A percentile compares a stretch with the other conserved stretches of the same genome.
These are phyloP conservation scores for Microcos paniculata DNA, from an alignment of 345 rosid genomes.

Conservation along the genomic window DNA sequence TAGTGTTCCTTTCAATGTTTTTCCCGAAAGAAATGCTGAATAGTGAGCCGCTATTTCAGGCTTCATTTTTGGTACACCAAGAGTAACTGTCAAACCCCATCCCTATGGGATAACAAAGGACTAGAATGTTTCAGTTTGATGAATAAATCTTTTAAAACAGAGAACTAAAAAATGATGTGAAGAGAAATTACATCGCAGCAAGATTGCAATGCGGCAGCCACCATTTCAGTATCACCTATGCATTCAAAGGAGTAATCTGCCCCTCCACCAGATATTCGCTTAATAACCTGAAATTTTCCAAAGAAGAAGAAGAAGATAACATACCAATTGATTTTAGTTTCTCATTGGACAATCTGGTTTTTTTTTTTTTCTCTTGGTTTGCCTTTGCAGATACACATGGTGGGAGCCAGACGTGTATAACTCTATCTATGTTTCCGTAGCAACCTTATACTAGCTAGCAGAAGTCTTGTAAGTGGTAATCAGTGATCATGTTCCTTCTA, in stretches of 20 bases:
- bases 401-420: background rate
- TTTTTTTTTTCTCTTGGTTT: background rate
- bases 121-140: background rate
- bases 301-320: background rate
- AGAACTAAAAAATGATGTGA: background rate
- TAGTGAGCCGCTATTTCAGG: constrained; percentile 83
- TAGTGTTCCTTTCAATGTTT: constrained; percentile 75
- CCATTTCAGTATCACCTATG: constrained; percentile 65
- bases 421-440: background rate
- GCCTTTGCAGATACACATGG: background rate
- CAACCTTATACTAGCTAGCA: background rate
- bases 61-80: constrained; percentile 84
- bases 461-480: background rate
- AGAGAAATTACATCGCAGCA: constrained; percentile 70
- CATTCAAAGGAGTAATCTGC: constrained; percentile 92
- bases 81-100: constrained; percentile 88
- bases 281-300: constrained; percentile 57
- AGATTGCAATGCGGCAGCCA: constrained; percentile 79
- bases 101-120: constrained; percentile 43
- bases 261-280: constrained; percentile 77
- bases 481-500: background rate
- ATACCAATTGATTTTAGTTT: background rate
- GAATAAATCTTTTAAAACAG: constrained; percentile 1
- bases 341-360: background rate
- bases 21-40: constrained; percentile 66